Conservation (phyloP, 1,139 yeast genomes). For the Zygosaccharomyces sapae region DNA sequence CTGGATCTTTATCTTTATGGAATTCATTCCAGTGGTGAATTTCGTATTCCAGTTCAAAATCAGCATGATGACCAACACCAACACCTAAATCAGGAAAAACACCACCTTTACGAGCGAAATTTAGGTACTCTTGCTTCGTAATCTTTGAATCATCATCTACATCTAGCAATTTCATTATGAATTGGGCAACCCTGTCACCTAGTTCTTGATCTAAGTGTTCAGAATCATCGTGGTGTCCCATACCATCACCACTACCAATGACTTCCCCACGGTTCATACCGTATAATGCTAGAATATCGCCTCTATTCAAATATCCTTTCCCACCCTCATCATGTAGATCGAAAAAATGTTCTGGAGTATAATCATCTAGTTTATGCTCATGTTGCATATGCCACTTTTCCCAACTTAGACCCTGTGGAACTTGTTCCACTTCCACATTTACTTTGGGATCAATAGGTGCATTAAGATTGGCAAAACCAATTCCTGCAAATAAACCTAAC, state of each 20-base stretch:
- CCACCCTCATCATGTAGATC: slow-evolving; percentile 66
- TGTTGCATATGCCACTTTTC: slow-evolving; percentile 85
- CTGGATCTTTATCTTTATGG: slow-evolving; percentile 80
- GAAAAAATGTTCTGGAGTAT: slow-evolving; percentile 74
- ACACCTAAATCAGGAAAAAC: slow-evolving; percentile 87
- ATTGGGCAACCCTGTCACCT: slow-evolving; percentile 50
- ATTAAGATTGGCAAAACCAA: slow-evolving; percentile 5
- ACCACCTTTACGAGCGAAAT: slow-evolving; percentile 59
- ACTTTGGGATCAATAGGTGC: slow-evolving; percentile 17
- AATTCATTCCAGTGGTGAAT: slow-evolving; percentile 90
- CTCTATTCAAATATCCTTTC: slow-evolving; percentile 50
- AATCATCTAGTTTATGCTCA: slow-evolving; percentile 75
- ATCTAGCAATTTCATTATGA: slow-evolving; percentile 61
- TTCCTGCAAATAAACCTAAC: slow-evolving; percentile 1
- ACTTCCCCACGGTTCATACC: slow-evolving; percentile 70
- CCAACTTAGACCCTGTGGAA: slow-evolving; percentile 60
- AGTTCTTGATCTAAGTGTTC: slow-evolving; percentile 54
- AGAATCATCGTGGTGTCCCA: slow-evolving; percentile 71
- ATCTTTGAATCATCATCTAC: slow-evolving; percentile 61
- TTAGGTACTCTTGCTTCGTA: slow-evolving; percentile 65
- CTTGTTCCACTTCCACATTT: slow-evolving; percentile 35
- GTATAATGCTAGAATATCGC: slow-evolving; percentile 73
- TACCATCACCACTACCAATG: slow-evolving; percentile 87
- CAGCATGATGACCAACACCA: slow-evolving; percentile 97
- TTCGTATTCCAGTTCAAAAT: slow-evolving; percentile 89